Base-by-base conservation (phyloP, 768 basidiomycete species). In the Macrolepiota dolichaula region DNA sequence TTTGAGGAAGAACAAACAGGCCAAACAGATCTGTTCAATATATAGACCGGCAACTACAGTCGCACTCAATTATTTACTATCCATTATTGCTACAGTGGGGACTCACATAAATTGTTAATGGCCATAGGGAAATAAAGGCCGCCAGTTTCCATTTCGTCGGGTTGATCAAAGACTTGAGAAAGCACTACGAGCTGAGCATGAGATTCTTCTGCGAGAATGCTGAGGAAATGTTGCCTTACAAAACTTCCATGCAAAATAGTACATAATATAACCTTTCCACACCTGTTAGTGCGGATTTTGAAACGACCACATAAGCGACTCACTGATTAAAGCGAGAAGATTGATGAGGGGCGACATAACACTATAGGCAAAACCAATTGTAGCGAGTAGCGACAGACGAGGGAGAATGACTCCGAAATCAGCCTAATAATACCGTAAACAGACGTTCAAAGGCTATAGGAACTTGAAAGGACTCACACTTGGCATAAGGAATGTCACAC, bases 1-100 rank as follows among this genome's bases (percentile, higher is more conserved):
- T 59, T 80, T 81, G 57, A 91, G 72, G 80, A 91, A 89, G 76
- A 90, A 88, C 10, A 90, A 76, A 17, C 84, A 86, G 5, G 81
- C 78, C 17, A 90, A 73, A 64, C 84, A 86, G 32, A 89, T 72
- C 67, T 89, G 84, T 66, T 87, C 83, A 66, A 90, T 86, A 69
- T 91, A 91, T 50, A 91, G 77, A 0, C 87, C 88, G 29, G 86
- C 83, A 66, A 89, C 74, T 86, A 67, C 3, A 56, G 53, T 49
- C 22, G 25, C 19, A 24, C 25, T 49, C 19, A 49, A 12, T 12
- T 49, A 17, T 24, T 12, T 49, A 17, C 24, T 24, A 24, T 13
- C 15, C 22, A 13, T 49, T 10, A 7, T 22, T 11, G 25, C 19
- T 10, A 27, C 22, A 22, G 63, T 24, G 19, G 37, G 1, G 40